Evolutionary conservation across 805 yeast genomes (phyloP).

Genomic region (Wickerhamomyces bovis): DNA sequence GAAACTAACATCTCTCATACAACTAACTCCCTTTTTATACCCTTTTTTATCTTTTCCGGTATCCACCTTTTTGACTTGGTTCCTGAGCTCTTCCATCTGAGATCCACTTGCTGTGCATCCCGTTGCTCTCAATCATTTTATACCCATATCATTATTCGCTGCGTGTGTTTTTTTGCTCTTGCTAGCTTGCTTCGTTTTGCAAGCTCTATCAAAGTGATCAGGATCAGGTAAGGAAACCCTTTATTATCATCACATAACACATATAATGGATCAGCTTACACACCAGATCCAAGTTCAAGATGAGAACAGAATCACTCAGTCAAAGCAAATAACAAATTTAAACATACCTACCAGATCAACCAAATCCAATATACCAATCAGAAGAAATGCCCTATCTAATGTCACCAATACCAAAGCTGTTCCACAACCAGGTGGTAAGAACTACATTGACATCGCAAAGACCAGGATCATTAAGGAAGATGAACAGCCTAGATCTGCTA

Average conservation of each 20-base stretch:
- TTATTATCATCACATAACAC: background rate
- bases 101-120: background rate
- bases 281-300: conserved; percentile 13
- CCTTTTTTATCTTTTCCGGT: no score
- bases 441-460: background rate
- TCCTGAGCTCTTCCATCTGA: background rate
- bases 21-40: background rate
- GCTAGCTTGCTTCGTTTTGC: background rate
- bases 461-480: conserved; percentile 10
- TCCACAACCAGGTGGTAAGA: background rate
- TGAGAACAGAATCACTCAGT: conserved; percentile 16
- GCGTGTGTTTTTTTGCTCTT: no score
- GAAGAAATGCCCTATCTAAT: conserved; percentile 24
- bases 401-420: conserved; percentile 25
- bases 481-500: conserved; percentile 43
- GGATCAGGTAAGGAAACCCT: no score
- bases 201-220: background rate
- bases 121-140: no score
- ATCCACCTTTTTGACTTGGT: no score
- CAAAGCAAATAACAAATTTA: conserved; percentile 2
- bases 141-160: no score
- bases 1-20: no score
- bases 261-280: conserved; percentile 8
- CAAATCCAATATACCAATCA: conserved; percentile 23
- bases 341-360: conserved; percentile 1